Conservation (phyloP, 2,329 filamentous ascomycete species). For the Beauveria pseudobassiana region DNA sequence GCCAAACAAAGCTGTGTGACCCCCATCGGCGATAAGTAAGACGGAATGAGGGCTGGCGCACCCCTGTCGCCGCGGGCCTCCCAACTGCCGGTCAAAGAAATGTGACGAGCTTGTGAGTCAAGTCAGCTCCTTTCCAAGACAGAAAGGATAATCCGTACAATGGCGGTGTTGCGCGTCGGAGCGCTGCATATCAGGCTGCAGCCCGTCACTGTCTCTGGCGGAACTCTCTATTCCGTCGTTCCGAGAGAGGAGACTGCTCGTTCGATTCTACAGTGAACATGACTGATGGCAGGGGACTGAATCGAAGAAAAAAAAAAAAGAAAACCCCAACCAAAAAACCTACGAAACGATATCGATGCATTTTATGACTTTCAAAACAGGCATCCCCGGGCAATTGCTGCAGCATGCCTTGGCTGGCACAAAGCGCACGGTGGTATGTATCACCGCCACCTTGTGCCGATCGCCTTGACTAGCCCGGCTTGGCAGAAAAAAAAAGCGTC, state of each 20-base stretch:
- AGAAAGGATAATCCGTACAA: not conserved
- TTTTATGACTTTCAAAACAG: not conserved
- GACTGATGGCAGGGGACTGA: too few relatives aligned
- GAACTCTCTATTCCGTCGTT: not conserved
- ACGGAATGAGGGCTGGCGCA: not conserved
- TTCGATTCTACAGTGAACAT: too few relatives aligned
- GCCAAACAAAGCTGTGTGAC: not conserved
- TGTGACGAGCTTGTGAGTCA: not conserved
- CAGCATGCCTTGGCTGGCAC: not conserved
- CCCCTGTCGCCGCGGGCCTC: not conserved
- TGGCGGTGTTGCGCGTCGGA: not conserved
- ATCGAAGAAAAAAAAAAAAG: not conserved
- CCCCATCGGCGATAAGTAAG: not conserved
- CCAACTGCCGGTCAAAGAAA: not conserved
- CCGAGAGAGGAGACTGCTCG: not conserved
- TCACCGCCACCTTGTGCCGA: not conserved
- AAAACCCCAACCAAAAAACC: not conserved
- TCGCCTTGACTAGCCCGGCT: not conserved
- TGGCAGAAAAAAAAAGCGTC: not conserved
- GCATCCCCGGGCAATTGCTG: not conserved
- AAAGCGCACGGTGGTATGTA: too few relatives aligned
- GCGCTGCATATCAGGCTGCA: not conserved
- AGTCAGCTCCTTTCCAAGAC: too few relatives aligned
- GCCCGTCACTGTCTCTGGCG: not conserved
- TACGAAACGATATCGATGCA: not conserved